These are phyloP conservation scores for Capsicum rhomboideum DNA, from an alignment of 257 asterid genomes.

Conservation along the genomic window DNA sequence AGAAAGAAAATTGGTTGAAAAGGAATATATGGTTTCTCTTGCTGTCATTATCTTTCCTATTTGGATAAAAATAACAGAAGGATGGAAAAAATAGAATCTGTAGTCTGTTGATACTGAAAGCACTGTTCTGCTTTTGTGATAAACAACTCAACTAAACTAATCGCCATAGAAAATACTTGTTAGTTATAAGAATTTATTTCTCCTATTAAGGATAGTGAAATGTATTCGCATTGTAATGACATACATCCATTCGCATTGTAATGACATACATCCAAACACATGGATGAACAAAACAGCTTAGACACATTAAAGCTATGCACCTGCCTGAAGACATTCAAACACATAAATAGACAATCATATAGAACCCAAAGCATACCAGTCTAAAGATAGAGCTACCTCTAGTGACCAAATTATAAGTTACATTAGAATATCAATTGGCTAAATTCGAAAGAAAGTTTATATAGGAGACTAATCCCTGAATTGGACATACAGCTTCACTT, in stretches of 20 bases:
- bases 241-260: not conserved
- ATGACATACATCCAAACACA: not conserved
- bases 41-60: not conserved
- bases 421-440: not conserved
- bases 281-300: not conserved
- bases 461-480: not conserved
- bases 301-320: not conserved
- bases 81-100: not conserved
- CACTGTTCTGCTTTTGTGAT: not conserved
- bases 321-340: not conserved
- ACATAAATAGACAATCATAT: not conserved
- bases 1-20: not conserved
- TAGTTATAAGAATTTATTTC: not conserved
- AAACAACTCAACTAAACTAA: not conserved
- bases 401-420: not conserved
- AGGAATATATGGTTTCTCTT: not conserved
- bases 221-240: not conserved
- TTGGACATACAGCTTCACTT: not conserved
- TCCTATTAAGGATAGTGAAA: not conserved
- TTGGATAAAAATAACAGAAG: not conserved
- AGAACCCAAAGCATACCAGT: not conserved
- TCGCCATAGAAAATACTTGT: not conserved
- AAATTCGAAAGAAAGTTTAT: not conserved
- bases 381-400: not conserved
- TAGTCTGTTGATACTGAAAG: not conserved